Evolutionary conservation across 169 alveolate genomes (phyloP).

Genomic region (Toxoplasma gondii): DNA sequence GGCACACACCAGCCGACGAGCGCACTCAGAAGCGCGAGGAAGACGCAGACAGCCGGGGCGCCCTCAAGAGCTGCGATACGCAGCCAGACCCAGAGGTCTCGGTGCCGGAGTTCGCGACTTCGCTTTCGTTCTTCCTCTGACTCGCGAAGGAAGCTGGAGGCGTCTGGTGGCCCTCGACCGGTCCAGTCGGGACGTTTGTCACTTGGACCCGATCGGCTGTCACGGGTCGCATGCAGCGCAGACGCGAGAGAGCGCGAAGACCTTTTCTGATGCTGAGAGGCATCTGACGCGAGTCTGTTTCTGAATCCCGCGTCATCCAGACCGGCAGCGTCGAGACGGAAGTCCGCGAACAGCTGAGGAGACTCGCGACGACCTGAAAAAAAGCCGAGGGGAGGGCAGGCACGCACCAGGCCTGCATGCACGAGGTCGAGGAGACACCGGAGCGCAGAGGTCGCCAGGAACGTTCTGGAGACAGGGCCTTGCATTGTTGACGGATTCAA

Average conservation of each 20-base stretch:
- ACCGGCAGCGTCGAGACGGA: too few relatives aligned
- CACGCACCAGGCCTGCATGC: background rate
- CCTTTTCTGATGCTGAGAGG: too few relatives aligned
- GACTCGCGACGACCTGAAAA: background rate
- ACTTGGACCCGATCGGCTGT: too few relatives aligned
- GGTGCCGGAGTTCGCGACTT: background rate
- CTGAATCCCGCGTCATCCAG: background rate
- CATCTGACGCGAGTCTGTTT: too few relatives aligned
- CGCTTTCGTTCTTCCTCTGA: background rate
- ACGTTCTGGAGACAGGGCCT: background rate
- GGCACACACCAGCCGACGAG: conserved; percentile 9
- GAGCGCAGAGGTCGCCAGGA: background rate
- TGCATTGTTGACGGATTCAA: background rate
- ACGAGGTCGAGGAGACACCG: background rate
- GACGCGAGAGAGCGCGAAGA: too few relatives aligned
- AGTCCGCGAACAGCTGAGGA: background rate
- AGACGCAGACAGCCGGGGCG: conserved; percentile 10
- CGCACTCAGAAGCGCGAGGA: background rate
- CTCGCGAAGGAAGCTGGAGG: background rate
- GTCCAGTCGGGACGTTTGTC: too few relatives aligned
- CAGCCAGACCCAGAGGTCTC: background rate
- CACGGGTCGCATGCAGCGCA: too few relatives aligned
- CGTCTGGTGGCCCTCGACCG: background rate
- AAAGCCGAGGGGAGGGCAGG: background rate
- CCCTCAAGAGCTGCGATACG: conserved; percentile 6